A percentile compares a stretch with the other conserved stretches of the same genome.
These are phyloP conservation scores for Hyphopichia fennica DNA, from an alignment of 1,139 yeast genomes.

Conservation along the genomic window DNA sequence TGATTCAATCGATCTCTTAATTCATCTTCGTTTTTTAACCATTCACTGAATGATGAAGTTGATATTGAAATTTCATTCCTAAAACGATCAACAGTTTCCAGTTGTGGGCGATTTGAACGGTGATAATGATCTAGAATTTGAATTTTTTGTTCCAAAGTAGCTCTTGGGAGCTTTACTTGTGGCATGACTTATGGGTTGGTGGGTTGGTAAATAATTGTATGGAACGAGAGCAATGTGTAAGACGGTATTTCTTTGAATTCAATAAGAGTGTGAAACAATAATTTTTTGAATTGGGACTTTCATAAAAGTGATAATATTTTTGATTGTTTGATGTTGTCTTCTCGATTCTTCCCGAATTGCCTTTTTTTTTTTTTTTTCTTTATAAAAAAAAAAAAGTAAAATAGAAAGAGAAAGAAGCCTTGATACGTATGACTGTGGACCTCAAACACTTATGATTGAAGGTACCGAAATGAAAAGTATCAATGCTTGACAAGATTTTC, in stretches of 20 bases:
- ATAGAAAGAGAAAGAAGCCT: not conserved
- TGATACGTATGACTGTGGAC: too few species aligned
- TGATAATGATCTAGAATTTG: conserved; percentile 54
- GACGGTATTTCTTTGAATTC: too few species aligned
- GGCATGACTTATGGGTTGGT: conserved; percentile 22
- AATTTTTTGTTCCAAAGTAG: conserved; percentile 59
- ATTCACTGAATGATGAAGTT: conserved; percentile 58
- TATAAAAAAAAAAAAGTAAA: not conserved
- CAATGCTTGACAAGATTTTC: too few species aligned
- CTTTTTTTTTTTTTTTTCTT: too few species aligned
- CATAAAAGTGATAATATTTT: not conserved
- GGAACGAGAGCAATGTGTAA: too few species aligned
- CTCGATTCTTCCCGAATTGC: not conserved
- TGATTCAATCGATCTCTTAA: conserved; percentile 42
- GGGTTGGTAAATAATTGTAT: too few species aligned
- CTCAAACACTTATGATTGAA: too few species aligned
- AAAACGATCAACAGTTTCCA: conserved; percentile 56
- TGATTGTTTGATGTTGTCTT: not conserved
- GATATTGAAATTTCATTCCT: conserved; percentile 51
- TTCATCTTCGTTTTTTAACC: conserved; percentile 56
- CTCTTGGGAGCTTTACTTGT: conserved; percentile 46
- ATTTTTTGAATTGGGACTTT: not conserved
- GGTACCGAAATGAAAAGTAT: too few species aligned
- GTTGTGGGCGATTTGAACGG: conserved; percentile 50
- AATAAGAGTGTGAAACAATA: too few species aligned